Percentiles rank a stretch among this genome's conserved stretches.
Conservation (phyloP, 139 green algal species). For the Closterium sp. region DNA sequence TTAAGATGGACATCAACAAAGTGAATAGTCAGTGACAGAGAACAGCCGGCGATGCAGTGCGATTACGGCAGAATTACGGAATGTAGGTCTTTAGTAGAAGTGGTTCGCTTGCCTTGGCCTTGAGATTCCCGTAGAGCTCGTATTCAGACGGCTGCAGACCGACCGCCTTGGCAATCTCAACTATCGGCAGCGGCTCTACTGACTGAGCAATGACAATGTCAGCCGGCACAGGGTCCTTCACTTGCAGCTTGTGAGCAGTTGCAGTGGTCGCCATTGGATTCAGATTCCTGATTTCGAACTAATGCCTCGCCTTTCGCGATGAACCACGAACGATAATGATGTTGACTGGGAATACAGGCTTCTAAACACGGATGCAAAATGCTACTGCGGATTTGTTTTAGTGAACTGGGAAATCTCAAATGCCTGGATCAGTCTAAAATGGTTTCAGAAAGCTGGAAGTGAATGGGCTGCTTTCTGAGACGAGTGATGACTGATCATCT, state of each 20-base stretch:
- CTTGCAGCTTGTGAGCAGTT: slow-evolving; percentile 42
- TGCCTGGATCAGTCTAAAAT: no score
- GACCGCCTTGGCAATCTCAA: slow-evolving; percentile 71
- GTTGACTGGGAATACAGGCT: no score
- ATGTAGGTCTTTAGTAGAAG: not conserved
- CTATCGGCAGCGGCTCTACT: slow-evolving; percentile 69
- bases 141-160: slow-evolving; percentile 74
- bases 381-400: no score
- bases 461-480: no score
- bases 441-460: no score
- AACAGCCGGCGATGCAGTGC: not conserved
- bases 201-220: slow-evolving; percentile 93
- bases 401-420: no score
- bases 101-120: slow-evolving; percentile 80
- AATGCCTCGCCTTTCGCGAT: not conserved
- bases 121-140: slow-evolving; percentile 78
- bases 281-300: not conserved
- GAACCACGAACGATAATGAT: not conserved
- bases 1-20: not conserved
- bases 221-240: slow-evolving; percentile 66
- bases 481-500: no score
- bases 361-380: no score
- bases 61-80: not conserved
- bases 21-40: not conserved
- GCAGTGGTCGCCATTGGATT: not conserved